Percentiles rank a stretch among this genome's conserved stretches.
Conservation (phyloP, 2,329 filamentous ascomycete species). For the Thielaviopsis musarum region DNA sequence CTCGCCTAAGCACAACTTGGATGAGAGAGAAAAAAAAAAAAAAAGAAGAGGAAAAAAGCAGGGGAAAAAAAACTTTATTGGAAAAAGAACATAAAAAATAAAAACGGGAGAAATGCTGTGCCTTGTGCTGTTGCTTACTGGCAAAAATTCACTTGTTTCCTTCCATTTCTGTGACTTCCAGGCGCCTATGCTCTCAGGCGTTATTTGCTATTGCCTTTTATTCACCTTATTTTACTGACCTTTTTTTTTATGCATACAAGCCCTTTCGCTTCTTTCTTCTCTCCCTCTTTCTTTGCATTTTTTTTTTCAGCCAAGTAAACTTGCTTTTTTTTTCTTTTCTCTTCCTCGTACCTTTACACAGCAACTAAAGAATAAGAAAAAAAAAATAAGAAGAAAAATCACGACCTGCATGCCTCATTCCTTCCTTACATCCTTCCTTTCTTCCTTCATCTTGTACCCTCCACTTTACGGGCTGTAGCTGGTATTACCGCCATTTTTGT, state of each 20-base stretch:
- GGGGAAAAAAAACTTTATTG: slow-evolving; percentile 6
- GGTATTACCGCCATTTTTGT: not conserved
- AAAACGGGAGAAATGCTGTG: not conserved
- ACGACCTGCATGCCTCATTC: not conserved
- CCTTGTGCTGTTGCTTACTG: not conserved
- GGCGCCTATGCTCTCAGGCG: not conserved
- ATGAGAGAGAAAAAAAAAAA: not conserved
- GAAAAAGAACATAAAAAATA: slow-evolving; percentile 3
- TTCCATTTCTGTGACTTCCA: too few relatives aligned
- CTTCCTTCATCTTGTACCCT: not conserved
- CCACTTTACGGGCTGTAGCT: not conserved
- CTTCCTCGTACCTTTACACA: not conserved
- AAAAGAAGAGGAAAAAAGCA: slow-evolving; percentile 1
- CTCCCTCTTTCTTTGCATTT: too few relatives aligned
- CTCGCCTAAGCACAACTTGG: not conserved
- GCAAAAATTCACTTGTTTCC: too few relatives aligned
- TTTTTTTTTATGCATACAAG: too few relatives aligned
- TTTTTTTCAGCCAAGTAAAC: not conserved
- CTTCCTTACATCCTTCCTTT: not conserved
- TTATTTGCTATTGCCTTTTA: not conserved
- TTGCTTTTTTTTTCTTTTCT: not conserved
- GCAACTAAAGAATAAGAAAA: too few relatives aligned
- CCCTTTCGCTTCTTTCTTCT: too few relatives aligned
- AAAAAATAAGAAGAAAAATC: not conserved
- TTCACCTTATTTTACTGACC: too few relatives aligned